A percentile compares a stretch with the other conserved stretches of the same genome.
phyloP scores from a whole-genome alignment of 495 filamentous ascomycete genomes.

The Podospora sp. region DNA sequence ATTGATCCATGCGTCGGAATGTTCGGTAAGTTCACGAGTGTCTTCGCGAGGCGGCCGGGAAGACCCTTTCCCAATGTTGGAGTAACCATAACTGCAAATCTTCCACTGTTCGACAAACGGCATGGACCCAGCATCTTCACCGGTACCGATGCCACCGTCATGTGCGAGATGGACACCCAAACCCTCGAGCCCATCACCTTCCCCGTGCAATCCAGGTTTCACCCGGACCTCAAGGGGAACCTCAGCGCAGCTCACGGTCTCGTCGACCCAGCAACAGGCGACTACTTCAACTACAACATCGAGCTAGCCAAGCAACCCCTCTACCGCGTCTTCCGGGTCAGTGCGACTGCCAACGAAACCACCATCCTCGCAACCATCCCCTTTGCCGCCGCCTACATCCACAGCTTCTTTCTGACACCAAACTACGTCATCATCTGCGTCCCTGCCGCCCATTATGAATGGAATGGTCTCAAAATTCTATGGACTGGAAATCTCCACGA shows the following conservation, averaged over 20 bases:
- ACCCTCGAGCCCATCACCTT: slow-evolving; percentile 71
- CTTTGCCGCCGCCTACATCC: slow-evolving; percentile 61
- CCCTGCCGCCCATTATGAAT: slow-evolving; percentile 54
- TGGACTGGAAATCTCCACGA: slow-evolving; percentile 61
- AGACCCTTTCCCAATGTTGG: slow-evolving; percentile 60
- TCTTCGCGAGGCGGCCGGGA: slow-evolving; percentile 39
- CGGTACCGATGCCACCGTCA: slow-evolving; percentile 55
- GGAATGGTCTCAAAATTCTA: slow-evolving; percentile 52
- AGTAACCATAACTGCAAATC: slow-evolving; percentile 51
- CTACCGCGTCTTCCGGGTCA: slow-evolving; percentile 69
- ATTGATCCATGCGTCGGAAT: slow-evolving; percentile 68
- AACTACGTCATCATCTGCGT: slow-evolving; percentile 68
- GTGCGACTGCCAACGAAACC: slow-evolving; percentile 61
- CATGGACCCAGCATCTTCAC: slow-evolving; percentile 1
- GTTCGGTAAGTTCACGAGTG: slow-evolving; percentile 67
- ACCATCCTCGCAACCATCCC: slow-evolving; percentile 70
- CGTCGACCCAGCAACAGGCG: slow-evolving; percentile 70
- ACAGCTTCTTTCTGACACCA: slow-evolving; percentile 70
- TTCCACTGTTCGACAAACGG: background rate
- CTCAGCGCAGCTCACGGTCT: slow-evolving; percentile 68
- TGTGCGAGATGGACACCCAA: slow-evolving; percentile 65
- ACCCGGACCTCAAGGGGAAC: slow-evolving; percentile 66
- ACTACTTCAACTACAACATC: slow-evolving; percentile 79
- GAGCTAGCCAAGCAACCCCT: slow-evolving; percentile 39
- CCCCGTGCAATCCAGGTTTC: slow-evolving; percentile 58